Evolutionary conservation across 1,284 basidiomycete genomes (phyloP).

Genomic region (Hortiboletus rubellus): DNA sequence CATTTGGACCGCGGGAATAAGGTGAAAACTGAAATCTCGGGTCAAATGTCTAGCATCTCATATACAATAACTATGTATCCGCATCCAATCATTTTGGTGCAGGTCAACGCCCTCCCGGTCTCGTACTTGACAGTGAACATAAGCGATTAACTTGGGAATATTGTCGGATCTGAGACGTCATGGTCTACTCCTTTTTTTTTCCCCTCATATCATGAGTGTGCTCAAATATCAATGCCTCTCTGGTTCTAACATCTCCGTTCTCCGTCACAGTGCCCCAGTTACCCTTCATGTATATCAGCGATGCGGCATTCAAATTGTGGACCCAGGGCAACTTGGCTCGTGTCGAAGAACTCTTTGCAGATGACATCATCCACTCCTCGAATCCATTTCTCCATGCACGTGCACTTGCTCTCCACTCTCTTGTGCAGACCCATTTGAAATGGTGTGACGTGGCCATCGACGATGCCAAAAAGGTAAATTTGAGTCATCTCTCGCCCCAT

Average conservation of each 20-base stretch:
- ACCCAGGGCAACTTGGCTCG: too few species aligned
- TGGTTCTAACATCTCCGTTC: background rate
- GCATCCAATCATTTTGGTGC: too few species aligned
- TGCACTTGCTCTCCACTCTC: background rate
- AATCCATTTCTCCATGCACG: background rate
- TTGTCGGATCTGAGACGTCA: background rate
- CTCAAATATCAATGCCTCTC: background rate
- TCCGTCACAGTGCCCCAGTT: background rate
- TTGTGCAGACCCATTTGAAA: background rate
- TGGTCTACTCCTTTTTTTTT: background rate
- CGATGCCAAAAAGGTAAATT: background rate
- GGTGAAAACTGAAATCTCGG: too few species aligned
- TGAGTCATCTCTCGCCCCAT: background rate
- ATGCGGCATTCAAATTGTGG: background rate
- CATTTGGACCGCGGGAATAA: too few species aligned
- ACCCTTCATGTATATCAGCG: background rate
- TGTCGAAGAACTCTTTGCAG: background rate
- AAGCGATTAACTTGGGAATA: background rate
- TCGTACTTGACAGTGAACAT: background rate
- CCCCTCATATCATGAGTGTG: background rate
- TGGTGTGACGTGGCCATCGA: background rate
- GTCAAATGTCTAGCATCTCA: too few species aligned
- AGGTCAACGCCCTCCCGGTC: background rate
- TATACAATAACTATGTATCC: too few species aligned
- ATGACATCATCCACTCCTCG: background rate